Base-by-base conservation (phyloP, 78 protist genomes). In the Dictyostelium intermedium region DNA sequence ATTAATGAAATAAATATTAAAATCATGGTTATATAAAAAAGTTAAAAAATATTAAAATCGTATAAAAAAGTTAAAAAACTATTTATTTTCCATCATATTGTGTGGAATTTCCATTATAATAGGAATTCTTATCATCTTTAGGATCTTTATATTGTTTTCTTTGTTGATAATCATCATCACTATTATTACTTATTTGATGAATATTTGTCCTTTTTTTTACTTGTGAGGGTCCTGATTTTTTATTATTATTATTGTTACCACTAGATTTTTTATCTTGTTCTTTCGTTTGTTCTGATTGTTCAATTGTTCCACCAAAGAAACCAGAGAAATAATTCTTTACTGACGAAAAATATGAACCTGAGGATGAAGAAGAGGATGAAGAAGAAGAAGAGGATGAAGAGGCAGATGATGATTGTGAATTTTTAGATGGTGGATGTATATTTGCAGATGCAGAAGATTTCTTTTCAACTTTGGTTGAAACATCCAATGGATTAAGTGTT, bases 51-150 rank as follows among this genome's bases (percentile, higher is more conserved):
- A 39, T n/a, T n/a, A n/a, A n/a, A n/a, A n/a, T n/a, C n/a, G n/a
- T n/a, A n/a, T n/a, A n/a, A n/a, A n/a, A n/a, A n/a, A 47, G 14
- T 16, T 16, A 50, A 0, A 50, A 56, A 3, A 5, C 10, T 25
- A 9, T 27, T 70, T 70, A 70, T 72, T 72, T 34, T 16, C 79
- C 79, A 72, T 85, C 74, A 85, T 25, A 85, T 85, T 85, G 91
- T 8, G 91, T 85, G 11, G 91, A 85, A n/a, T 85, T 85, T 11
- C 91, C 91, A 73, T 85, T 85, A 50, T 85, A 85, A 73, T 85
- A 85, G 5, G 45, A 30, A 18, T 84, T 84, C 11, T 45, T 32
- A 14, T 77, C 76, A 73, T 85, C 86, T 10, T 56, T 30, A 5
- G 53, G 60, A 10, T 37, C 89, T 66, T 66, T 66, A 3, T 66